These are phyloP conservation scores for Amanita pallidorosea DNA, from an alignment of 768 basidiomycete species.

Conservation along the genomic window DNA sequence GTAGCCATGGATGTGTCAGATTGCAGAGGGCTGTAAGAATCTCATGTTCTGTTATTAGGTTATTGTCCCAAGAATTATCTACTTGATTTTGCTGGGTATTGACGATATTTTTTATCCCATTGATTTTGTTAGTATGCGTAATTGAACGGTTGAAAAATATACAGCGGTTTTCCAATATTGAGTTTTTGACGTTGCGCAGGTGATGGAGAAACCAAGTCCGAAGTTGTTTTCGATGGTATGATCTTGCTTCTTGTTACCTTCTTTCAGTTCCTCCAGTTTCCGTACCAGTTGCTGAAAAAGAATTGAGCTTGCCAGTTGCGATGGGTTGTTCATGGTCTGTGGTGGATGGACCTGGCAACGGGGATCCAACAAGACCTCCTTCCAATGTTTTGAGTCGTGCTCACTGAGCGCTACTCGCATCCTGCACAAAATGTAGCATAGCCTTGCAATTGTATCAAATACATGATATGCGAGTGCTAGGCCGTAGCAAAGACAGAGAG, in stretches of 20 bases:
- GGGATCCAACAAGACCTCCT: not conserved
- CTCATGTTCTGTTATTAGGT: not conserved
- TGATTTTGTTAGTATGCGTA: not conserved
- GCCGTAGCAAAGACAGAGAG: no score
- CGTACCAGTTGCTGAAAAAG: not conserved
- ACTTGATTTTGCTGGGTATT: not conserved
- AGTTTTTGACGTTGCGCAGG: not conserved
- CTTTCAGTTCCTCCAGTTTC: not conserved
- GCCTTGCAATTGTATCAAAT: no score
- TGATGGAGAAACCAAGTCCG: constrained; percentile 1
- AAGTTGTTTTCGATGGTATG: not conserved
- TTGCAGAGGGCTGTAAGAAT: not conserved
- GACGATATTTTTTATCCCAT: not conserved
- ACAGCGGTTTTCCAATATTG: not conserved
- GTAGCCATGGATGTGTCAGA: not conserved
- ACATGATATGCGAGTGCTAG: no score
- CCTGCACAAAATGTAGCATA: not conserved
- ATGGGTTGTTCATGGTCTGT: not conserved
- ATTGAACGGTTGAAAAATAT: not conserved
- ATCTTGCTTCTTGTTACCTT: not conserved
- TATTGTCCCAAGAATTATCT: not conserved
- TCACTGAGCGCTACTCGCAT: not conserved
- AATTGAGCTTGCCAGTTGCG: not conserved
- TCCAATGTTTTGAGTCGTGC: not conserved
- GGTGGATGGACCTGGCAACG: not conserved